A percentile compares a stretch with the other conserved stretches of the same genome.
Conservation (phyloP, 2,329 filamentous ascomycete genomes). For the Xylogone sp. region DNA sequence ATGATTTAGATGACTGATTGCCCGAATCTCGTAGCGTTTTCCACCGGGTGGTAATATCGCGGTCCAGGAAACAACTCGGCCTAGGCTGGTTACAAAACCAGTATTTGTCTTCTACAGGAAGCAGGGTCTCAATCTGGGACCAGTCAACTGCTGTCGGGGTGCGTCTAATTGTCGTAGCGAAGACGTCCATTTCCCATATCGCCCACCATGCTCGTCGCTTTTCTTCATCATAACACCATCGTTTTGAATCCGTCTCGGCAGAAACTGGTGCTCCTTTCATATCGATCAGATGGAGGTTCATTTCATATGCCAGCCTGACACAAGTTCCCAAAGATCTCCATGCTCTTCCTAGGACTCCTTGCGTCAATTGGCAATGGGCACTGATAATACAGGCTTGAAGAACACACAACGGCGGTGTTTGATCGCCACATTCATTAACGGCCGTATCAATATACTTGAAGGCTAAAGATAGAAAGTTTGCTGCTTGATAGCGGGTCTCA, state of each 20-base stretch:
- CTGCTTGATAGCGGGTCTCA: neutral
- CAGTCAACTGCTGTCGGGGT: conserved; percentile 33
- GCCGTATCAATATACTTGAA: conserved; percentile 24
- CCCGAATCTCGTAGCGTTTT: conserved; percentile 24
- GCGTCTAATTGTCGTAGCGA: conserved; percentile 35
- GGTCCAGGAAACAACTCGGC: conserved; percentile 27
- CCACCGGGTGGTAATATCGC: conserved; percentile 28
- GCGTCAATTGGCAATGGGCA: conserved; percentile 29
- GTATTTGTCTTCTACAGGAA: conserved; percentile 31
- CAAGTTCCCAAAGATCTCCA: conserved; percentile 28
- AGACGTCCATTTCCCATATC: conserved; percentile 40
- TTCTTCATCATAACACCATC: conserved; percentile 30
- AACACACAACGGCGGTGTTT: conserved; percentile 27
- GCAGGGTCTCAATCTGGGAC: conserved; percentile 30
- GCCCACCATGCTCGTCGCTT: conserved; percentile 36
- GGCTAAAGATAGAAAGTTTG: conserved; percentile 18
- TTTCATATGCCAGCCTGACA: conserved; percentile 20
- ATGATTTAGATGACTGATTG: conserved; percentile 31
- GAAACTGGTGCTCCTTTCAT: conserved; percentile 1
- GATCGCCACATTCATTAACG: conserved; percentile 26
- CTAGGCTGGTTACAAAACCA: conserved; percentile 27
- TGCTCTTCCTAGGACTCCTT: conserved; percentile 30
- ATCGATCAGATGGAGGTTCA: conserved; percentile 13
- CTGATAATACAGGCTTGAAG: conserved; percentile 31
- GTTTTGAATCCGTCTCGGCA: conserved; percentile 6